These are phyloP conservation scores for Neofusicoccum parvum DNA, from an alignment of 2,329 filamentous ascomycete genomes.

Conservation along the genomic window DNA sequence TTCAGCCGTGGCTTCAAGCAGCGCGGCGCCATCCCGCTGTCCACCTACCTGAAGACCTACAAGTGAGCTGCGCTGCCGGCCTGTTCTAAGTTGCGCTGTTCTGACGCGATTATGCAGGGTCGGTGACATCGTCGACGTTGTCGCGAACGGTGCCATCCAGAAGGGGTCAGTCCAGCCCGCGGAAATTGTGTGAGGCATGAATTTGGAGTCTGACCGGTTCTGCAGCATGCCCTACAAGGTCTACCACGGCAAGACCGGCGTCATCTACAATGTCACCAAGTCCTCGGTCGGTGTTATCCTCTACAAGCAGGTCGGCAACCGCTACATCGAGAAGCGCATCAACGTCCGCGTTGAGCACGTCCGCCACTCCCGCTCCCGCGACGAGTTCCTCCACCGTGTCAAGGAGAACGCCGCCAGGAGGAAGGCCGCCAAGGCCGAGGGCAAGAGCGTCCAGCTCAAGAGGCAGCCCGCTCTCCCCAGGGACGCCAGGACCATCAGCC, in stretches of 20 bases:
- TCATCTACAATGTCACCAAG: constrained; percentile 99
- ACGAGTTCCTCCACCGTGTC: constrained; percentile 94
- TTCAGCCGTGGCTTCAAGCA: constrained; percentile 94
- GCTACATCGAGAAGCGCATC: constrained; percentile 99
- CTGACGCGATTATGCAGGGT: constrained; percentile 59
- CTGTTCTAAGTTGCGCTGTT: background rate
- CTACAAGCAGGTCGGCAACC: constrained; percentile 99
- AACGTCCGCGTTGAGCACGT: constrained; percentile 99
- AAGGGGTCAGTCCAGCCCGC: constrained; percentile 73
- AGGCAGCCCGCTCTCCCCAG: constrained; percentile 80
- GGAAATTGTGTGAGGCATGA: background rate
- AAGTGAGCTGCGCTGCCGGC: constrained; percentile 59
- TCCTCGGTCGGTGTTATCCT: constrained; percentile 97
- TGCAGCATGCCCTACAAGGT: constrained; percentile 96
- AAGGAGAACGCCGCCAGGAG: constrained; percentile 94
- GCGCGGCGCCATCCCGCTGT: constrained; percentile 90
- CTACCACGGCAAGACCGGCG: constrained; percentile 95
- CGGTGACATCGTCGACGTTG: constrained; percentile 98
- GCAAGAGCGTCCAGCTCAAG: constrained; percentile 89
- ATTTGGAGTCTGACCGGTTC: constrained; percentile 35
- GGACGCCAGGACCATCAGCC: constrained; percentile 75
- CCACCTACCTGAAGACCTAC: constrained; percentile 94
- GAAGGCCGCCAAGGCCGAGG: constrained; percentile 89
- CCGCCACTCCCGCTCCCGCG: constrained; percentile 87
- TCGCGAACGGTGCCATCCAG: constrained; percentile 97